phyloP scores from a whole-genome alignment of 306 rosid species.

The Prunus mongolica region DNA sequence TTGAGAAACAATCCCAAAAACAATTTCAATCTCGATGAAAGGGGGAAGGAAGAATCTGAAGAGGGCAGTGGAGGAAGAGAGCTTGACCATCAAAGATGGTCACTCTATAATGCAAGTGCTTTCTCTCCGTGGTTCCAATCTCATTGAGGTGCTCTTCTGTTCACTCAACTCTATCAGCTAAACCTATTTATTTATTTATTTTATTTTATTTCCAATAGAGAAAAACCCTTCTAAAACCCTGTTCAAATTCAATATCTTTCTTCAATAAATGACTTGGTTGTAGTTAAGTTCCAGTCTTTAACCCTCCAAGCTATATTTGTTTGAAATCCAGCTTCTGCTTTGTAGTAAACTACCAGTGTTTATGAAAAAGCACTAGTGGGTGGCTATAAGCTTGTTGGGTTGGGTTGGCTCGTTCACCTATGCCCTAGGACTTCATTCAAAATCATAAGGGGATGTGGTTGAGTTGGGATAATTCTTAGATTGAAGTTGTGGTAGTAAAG shows the following conservation, averaged over 20 bases:
- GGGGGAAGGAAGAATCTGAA: conserved; percentile 92
- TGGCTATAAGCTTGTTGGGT: background rate
- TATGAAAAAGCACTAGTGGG: background rate
- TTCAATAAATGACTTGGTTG: background rate
- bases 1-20: too few relatives aligned
- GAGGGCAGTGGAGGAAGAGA: conserved; percentile 55
- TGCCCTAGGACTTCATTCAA: background rate
- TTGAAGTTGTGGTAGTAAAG: background rate
- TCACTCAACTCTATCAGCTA: background rate
- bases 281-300: background rate
- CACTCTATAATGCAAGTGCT: conserved; percentile 68
- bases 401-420: background rate
- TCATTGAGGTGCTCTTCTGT: conserved; percentile 56
- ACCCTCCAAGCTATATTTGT: too few relatives aligned
- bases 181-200: background rate
- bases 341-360: background rate
- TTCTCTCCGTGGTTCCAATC: conserved; percentile 79
- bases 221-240: background rate
- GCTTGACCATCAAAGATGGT: conserved; percentile 49
- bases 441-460: background rate
- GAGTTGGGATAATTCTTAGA: background rate
- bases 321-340: too few relatives aligned
- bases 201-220: too few relatives aligned
- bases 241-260: background rate
- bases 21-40: conserved; percentile 34